These are phyloP conservation scores for Aspergillus campestris DNA, from an alignment of 495 filamentous ascomycete genomes.

Conservation along the genomic window DNA sequence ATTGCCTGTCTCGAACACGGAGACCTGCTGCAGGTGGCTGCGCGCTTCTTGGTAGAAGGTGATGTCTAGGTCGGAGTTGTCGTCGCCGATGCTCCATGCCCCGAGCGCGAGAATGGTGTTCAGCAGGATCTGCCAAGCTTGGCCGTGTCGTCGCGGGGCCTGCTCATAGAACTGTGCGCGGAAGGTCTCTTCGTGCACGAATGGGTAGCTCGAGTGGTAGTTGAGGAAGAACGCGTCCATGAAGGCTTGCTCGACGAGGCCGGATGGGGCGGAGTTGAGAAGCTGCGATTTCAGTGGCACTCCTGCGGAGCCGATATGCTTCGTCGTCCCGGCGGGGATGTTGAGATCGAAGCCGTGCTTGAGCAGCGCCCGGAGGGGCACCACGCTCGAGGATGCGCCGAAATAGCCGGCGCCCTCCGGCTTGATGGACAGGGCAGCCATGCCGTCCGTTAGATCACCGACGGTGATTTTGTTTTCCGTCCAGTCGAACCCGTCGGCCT, in stretches of 20 bases:
- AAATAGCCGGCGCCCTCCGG: constrained; percentile 45
- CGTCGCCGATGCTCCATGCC: constrained; percentile 43
- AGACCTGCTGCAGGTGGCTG: constrained; percentile 35
- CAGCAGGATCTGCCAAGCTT: constrained; percentile 44
- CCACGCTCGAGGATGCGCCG: constrained; percentile 40
- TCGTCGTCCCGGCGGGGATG: constrained; percentile 28
- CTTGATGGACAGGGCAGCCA: constrained; percentile 44
- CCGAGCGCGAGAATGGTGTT: constrained; percentile 45
- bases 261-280: constrained; percentile 34
- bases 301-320: constrained; percentile 15
- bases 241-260: constrained; percentile 36
- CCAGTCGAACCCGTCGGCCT: constrained; percentile 47
- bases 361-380: constrained; percentile 35
- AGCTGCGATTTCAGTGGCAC: constrained; percentile 34
- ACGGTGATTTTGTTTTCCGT: constrained; percentile 38
- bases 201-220: constrained; percentile 47
- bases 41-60: constrained; percentile 41
- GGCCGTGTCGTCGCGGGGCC: constrained; percentile 38
- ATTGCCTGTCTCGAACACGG: constrained; percentile 44
- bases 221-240: constrained; percentile 46
- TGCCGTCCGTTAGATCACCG: constrained; percentile 41
- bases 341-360: constrained; percentile 41
- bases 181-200: constrained; percentile 48
- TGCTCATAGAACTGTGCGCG: constrained; percentile 46
- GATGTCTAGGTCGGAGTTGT: constrained; percentile 40